Conservation (phyloP, 768 basidiomycete genomes). For the Panus rudis region DNA sequence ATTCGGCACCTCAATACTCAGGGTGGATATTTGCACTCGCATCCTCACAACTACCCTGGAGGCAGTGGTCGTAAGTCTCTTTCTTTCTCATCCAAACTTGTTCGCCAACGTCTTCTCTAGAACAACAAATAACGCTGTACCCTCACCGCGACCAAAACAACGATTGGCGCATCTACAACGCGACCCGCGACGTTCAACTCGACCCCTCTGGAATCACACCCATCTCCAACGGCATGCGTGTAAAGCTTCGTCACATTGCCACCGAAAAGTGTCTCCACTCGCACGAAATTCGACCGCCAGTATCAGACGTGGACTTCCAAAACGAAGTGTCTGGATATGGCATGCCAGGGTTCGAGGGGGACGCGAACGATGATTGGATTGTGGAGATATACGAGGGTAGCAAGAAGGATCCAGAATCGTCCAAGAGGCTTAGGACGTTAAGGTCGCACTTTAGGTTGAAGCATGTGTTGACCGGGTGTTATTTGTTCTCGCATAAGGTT, state of each 20-base stretch:
- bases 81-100: neutral
- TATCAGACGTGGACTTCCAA: slow-evolving; percentile 98
- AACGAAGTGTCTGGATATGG: slow-evolving; percentile 97
- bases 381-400: slow-evolving; percentile 76
- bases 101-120: slow-evolving; percentile 32
- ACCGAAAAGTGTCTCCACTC: slow-evolving; percentile 90
- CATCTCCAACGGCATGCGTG: slow-evolving; percentile 55
- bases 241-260: slow-evolving; percentile 74
- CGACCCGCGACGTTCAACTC: slow-evolving; percentile 48
- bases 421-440: slow-evolving; percentile 69
- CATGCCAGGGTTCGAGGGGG: slow-evolving; percentile 75
- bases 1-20: slow-evolving; percentile 94
- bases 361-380: slow-evolving; percentile 90
- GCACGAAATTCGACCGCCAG: slow-evolving; percentile 89
- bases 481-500: slow-evolving; percentile 96
- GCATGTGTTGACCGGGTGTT: slow-evolving; percentile 87
- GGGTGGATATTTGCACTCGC: slow-evolving; percentile 98
- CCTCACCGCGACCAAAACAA: slow-evolving; percentile 98
- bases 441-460: slow-evolving; percentile 76
- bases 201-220: slow-evolving; percentile 55
- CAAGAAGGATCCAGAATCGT: slow-evolving; percentile 57
- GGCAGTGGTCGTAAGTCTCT: slow-evolving; percentile 76
- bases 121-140: slow-evolving; percentile 99
- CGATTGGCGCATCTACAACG: slow-evolving; percentile 80
- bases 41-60: slow-evolving; percentile 79